phyloP scores from a whole-genome alignment of 2,329 filamentous ascomycete species.

The Cyanodermella asteris region DNA sequence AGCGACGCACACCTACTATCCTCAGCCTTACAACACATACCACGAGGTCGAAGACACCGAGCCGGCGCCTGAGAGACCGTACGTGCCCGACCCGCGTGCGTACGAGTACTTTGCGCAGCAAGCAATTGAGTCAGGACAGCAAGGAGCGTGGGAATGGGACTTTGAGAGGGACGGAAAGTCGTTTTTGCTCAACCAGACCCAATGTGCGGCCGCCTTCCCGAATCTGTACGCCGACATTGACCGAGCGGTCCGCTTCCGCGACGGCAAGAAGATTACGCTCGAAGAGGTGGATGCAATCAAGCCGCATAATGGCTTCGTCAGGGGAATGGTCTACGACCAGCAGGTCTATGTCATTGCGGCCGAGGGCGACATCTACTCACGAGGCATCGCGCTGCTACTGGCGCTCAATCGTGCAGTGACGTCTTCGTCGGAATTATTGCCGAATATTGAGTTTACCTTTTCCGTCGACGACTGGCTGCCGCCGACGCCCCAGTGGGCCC shows the following conservation, averaged over 20 bases:
- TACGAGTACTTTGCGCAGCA: no score
- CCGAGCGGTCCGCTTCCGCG: constrained; percentile 7
- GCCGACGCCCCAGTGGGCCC: background rate
- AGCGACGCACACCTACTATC: no score
- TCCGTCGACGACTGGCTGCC: constrained; percentile 22
- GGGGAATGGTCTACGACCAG: constrained; percentile 17
- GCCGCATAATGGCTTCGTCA: constrained; percentile 12
- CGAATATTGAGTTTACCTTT: constrained; percentile 28
- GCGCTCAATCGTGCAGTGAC: constrained; percentile 26
- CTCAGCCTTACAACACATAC: no score
- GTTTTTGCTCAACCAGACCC: constrained; percentile 8
- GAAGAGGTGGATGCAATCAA: constrained; percentile 9
- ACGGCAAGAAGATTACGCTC: constrained; percentile 7
- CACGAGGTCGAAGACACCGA: no score
- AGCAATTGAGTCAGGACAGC: no score
- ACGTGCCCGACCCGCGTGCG: no score
- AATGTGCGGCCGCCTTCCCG: constrained; percentile 11
- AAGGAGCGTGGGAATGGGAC: no score
- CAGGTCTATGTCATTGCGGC: constrained; percentile 15
- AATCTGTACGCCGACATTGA: constrained; percentile 11
- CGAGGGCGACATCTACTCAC: constrained; percentile 12
- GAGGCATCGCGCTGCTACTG: constrained; percentile 20
- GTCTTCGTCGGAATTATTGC: constrained; percentile 19
- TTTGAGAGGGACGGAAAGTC: constrained; percentile 10
- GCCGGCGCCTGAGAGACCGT: no score